A percentile compares a stretch with the other conserved stretches of the same genome.
Evolutionary conservation across 495 filamentous ascomycete species (phyloP).

Genomic region (Beverwykella pulmonaria): DNA sequence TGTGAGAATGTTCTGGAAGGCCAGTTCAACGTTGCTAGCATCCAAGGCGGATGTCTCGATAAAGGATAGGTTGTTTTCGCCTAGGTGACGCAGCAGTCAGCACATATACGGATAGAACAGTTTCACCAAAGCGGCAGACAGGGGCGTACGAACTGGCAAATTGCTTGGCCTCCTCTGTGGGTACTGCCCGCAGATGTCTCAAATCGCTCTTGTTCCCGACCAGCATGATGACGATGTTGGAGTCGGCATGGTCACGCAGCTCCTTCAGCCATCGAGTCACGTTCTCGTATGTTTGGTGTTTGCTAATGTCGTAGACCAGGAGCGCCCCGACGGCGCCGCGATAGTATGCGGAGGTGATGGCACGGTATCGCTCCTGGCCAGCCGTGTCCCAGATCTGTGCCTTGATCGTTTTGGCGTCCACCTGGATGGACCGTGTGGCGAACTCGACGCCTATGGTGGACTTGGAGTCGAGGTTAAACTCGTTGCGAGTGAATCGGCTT

Average conservation of each 20-base stretch:
- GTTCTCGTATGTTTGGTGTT: conserved; percentile 98
- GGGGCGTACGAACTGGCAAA: conserved; percentile 81
- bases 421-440: conserved; percentile 96
- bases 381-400: conserved; percentile 99
- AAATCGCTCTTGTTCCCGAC: conserved; percentile 99
- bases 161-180: conserved; percentile 96
- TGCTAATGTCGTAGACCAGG: conserved; percentile 99
- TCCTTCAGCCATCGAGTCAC: conserved; percentile 99
- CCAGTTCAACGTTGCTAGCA: conserved; percentile 98
- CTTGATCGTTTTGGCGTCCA: conserved; percentile 99
- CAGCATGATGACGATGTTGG: conserved; percentile 99
- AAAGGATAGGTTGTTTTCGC: conserved; percentile 93
- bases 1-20: conserved; percentile 99
- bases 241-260: conserved; percentile 95
- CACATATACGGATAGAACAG: not conserved
- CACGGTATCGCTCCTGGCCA: conserved; percentile 97
- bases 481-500: conserved; percentile 99
- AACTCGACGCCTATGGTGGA: conserved; percentile 99
- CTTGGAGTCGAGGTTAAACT: conserved; percentile 99
- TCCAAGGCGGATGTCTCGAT: conserved; percentile 99
- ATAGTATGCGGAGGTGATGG: conserved; percentile 99
- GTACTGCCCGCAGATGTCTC: conserved; percentile 94
- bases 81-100: conserved; percentile 49
- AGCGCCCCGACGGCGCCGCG: conserved; percentile 95
- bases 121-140: not conserved